These are phyloP conservation scores for Lobosporangium transversale DNA, from an alignment of 192 early-diverging fungal genomes.

Conservation along the genomic window DNA sequence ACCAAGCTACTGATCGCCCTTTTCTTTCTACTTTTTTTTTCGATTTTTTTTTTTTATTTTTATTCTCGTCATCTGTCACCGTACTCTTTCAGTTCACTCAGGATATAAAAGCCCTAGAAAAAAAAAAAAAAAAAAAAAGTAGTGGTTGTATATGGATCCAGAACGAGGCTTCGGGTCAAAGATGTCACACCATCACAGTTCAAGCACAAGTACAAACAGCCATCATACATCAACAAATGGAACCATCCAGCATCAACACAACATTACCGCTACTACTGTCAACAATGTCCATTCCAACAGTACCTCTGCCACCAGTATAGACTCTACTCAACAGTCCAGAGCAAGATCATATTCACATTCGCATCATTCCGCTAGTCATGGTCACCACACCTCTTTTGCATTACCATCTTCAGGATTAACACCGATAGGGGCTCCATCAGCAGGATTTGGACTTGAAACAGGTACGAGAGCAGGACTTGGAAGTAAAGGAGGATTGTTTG, in stretches of 20 bases:
- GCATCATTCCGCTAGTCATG: background rate
- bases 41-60: too few species aligned
- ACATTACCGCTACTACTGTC: conserved; percentile 1
- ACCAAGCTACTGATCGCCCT: too few species aligned
- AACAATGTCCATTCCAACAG: background rate
- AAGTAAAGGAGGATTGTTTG: background rate
- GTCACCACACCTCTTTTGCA: background rate
- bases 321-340: conserved; percentile 5
- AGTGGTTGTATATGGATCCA: conserved; percentile 30
- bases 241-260: background rate
- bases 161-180: conserved; percentile 24
- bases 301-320: conserved; percentile 2
- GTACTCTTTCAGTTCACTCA: too few species aligned
- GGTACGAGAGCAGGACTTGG: background rate
- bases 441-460: background rate
- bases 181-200: conserved; percentile 3
- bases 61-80: too few species aligned
- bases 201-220: conserved; percentile 3
- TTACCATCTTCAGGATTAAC: background rate
- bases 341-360: conserved; percentile 34
- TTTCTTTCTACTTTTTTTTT: too few species aligned
- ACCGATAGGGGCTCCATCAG: background rate
- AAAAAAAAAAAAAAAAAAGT: too few species aligned
- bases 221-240: background rate
- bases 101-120: too few species aligned